These are phyloP conservation scores for Hymenoscyphus linearis DNA, from an alignment of 2,329 filamentous ascomycete species.

Conservation along the genomic window DNA sequence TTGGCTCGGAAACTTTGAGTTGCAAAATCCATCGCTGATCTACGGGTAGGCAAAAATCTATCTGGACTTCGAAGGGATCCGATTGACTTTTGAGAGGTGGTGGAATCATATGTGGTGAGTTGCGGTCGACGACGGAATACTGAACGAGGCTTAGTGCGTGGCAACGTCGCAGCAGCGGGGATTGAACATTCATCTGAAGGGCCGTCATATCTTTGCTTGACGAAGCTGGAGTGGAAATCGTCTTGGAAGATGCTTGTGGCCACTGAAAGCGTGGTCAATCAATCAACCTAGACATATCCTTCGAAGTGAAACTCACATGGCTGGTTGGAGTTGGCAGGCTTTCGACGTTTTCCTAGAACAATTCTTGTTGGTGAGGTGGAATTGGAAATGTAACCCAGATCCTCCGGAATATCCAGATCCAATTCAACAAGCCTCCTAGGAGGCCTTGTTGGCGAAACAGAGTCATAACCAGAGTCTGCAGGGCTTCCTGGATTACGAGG, in stretches of 20 bases:
- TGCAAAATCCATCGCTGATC: slow-evolving; percentile 35
- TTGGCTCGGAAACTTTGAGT: slow-evolving; percentile 46
- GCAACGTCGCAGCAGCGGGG: slow-evolving; percentile 15
- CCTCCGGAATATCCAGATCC: not conserved
- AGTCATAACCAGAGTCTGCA: slow-evolving; percentile 16
- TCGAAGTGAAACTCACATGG: not conserved
- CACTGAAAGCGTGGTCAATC: not conserved
- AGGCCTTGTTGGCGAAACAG: slow-evolving; percentile 5
- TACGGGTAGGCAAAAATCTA: slow-evolving; percentile 50
- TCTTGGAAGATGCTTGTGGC: not conserved
- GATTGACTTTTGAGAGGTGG: slow-evolving; percentile 14
- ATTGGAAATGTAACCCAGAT: not conserved
- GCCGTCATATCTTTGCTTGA: slow-evolving; percentile 6
- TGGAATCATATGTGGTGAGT: slow-evolving; percentile 16
- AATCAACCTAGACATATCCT: not conserved
- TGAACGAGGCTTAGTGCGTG: slow-evolving; percentile 14
- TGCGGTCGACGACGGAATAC: slow-evolving; percentile 18
- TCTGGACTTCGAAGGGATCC: slow-evolving; percentile 39
- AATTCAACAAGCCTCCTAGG: not conserved
- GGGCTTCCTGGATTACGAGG: slow-evolving; percentile 3
- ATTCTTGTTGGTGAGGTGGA: not conserved
- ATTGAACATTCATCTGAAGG: slow-evolving; percentile 13
- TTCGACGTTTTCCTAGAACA: not conserved
- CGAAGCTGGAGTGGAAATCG: not conserved
- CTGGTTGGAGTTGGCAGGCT: not conserved